Evolutionary conservation across 441 rosid species (phyloP), one percentile per base, ranked within the genome.

Genomic region (Brassica hybrid): DNA sequence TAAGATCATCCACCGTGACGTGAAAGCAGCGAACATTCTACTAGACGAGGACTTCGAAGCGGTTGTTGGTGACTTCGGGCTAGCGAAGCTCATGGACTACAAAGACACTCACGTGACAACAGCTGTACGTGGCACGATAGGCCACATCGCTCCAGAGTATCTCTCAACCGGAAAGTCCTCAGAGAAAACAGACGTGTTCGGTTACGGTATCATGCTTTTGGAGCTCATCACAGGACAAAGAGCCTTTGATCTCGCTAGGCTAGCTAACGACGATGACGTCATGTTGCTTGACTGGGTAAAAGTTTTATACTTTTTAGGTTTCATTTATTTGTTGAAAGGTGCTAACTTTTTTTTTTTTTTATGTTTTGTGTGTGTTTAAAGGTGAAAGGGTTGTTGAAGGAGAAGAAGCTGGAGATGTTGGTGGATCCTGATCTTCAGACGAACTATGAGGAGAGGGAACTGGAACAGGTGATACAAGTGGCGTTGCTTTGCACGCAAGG

Each of bases 71-170:
- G 97, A 92, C 80, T 92, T 92, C 67, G 97, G 97, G 50, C 79
- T 92, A 67, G 97, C 97, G 4, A 92, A 90, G 80, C 88, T 92
- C 54, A 92, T 92, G 97, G 97, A 92, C 83, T 92, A 92, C 82
- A 92, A 92, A 84, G 97, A 92, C 56, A 92, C 97, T 13, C 95
- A 92, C 74, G 97, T 92, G 25, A 92, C 97, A 14, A 92, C 96
- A 65, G 94, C 97, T 0, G 96, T 92, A 67, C 92, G 96, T 27
- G 97, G 97, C 65, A 92, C 94, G 21, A 90, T 92, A 59, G 97
- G 97, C 12, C 96, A 92, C 65, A 90, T 92, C 30, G 97, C 97
- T 81, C 97, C 95, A 0, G 97, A 92, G 34, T 90, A 92, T 80
- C 92, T 92, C 45, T 90, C 97, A 8, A 90, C 95, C 0, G 97